Percentiles rank a stretch among this genome's conserved stretches.
Conservation (phyloP, 176 grass and related monocot species). For the Bolboschoenus planiculmis region DNA sequence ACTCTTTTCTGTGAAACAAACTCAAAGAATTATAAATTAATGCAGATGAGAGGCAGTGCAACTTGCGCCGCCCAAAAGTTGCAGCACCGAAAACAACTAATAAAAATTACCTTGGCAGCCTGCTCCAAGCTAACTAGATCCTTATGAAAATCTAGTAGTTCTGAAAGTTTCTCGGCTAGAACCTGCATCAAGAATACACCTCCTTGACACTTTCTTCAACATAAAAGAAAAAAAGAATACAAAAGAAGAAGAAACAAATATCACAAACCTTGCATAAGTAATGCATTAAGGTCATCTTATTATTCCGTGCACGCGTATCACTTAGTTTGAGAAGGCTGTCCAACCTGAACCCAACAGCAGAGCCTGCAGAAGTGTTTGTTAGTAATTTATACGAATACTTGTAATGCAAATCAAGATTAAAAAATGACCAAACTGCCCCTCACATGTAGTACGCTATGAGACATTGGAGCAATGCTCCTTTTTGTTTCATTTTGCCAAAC, state of each 20-base stretch:
- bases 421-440: conserved; percentile 5
- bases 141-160: conserved; percentile 93
- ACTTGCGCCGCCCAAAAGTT: not conserved
- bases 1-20: not conserved
- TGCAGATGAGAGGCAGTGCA: not conserved
- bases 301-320: conserved; percentile 92
- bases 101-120: conserved; percentile 63
- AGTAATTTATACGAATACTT: conserved; percentile 2
- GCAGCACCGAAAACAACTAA: not conserved
- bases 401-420: not conserved
- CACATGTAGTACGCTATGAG: not conserved
- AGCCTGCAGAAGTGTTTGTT: conserved; percentile 42
- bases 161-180: conserved; percentile 88
- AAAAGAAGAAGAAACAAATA: conserved; percentile 14
- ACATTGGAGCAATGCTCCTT: not conserved
- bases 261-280: conserved; percentile 86
- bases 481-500: not conserved
- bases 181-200: conserved; percentile 41
- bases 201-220: not conserved
- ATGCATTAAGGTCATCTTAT: conserved; percentile 99
- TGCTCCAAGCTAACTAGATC: conserved; percentile 78
- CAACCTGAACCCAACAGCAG: conserved; percentile 98
- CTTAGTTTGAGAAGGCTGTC: conserved; percentile 97
- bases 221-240: not conserved
- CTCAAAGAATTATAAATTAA: not conserved